phyloP scores from a whole-genome alignment of 2,329 filamentous ascomycete genomes.

The Xylaria sp. region DNA sequence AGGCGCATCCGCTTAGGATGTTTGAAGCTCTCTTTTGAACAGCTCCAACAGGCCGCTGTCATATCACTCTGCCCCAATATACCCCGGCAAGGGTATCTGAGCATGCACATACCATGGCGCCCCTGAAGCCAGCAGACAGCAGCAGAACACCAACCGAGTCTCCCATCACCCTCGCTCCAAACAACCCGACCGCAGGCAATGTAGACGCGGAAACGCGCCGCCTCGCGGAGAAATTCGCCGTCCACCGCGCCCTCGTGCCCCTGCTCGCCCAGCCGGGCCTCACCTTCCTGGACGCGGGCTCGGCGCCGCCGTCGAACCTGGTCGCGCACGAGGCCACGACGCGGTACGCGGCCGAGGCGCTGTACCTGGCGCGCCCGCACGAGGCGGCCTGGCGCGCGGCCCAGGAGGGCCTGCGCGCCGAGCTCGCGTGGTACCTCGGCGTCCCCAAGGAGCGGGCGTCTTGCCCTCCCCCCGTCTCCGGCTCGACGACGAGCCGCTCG shows the following conservation, averaged over 20 bases:
- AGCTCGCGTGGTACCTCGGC: too few species aligned
- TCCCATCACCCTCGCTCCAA: too few species aligned
- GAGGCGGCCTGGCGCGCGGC: too few species aligned
- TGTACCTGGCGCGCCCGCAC: slow-evolving; percentile 39
- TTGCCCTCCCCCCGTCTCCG: too few species aligned
- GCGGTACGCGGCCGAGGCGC: slow-evolving; percentile 30
- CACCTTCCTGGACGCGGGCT: slow-evolving; percentile 37
- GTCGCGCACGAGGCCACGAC: slow-evolving; percentile 36
- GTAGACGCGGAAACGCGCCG: slow-evolving; percentile 2
- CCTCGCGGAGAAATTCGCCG: slow-evolving; percentile 19
- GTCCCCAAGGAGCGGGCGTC: too few species aligned
- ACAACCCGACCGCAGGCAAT: not conserved
- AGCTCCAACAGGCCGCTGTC: too few species aligned
- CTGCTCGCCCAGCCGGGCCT: slow-evolving; percentile 16
- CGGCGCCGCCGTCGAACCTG: slow-evolving; percentile 37
- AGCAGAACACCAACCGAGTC: not conserved
- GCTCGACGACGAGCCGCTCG: slow-evolving; percentile 31
- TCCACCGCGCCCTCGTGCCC: slow-evolving; percentile 28
- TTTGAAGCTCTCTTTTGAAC: too few species aligned
- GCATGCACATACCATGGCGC: slow-evolving; percentile 25
- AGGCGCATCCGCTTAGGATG: not conserved
- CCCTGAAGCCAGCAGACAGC: slow-evolving; percentile 4
- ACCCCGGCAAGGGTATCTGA: too few species aligned
- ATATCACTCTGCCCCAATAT: too few species aligned
- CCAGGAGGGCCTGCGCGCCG: too few species aligned